These are phyloP conservation scores for Chrysosphaeria jannelii DNA, from an alignment of 2,329 filamentous ascomycete genomes.

Conservation along the genomic window DNA sequence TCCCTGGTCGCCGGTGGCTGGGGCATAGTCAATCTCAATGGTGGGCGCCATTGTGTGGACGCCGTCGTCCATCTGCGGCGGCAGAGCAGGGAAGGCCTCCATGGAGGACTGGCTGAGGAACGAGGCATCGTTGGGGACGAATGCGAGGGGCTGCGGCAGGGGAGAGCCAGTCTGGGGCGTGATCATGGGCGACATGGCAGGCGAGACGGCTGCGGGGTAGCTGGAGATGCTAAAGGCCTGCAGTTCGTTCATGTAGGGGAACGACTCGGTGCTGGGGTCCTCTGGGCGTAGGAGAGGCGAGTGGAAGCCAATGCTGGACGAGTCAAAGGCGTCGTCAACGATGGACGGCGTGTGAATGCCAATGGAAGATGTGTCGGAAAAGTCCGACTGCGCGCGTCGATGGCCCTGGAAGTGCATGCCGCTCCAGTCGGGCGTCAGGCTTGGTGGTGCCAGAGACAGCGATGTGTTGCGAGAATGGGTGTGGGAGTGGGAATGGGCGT, in stretches of 20 bases:
- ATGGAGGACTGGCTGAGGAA: too few relatives aligned
- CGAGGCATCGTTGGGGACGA: too few relatives aligned
- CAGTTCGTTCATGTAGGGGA: slow-evolving; percentile 50
- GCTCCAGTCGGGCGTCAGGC: slow-evolving; percentile 26
- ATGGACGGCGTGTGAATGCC: slow-evolving; percentile 53
- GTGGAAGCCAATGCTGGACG: slow-evolving; percentile 34
- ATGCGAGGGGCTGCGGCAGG: slow-evolving; percentile 12
- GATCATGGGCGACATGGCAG: slow-evolving; percentile 32
- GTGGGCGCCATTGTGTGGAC: slow-evolving; percentile 71
- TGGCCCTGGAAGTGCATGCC: slow-evolving; percentile 43
- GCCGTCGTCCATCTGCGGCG: slow-evolving; percentile 5
- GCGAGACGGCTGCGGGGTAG: slow-evolving; percentile 17
- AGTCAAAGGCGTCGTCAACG: slow-evolving; percentile 45
- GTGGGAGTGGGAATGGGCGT: too few relatives aligned
- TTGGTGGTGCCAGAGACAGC: slow-evolving; percentile 23
- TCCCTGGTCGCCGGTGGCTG: too few relatives aligned
- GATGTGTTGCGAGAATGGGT: slow-evolving; percentile 24
- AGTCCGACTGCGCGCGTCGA: slow-evolving; percentile 63
- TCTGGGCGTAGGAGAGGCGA: slow-evolving; percentile 56
- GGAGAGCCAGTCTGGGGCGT: slow-evolving; percentile 21
- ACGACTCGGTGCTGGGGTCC: slow-evolving; percentile 28
- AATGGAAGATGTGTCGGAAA: slow-evolving; percentile 67
- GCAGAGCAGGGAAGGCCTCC: slow-evolving; percentile 22
- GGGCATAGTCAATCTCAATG: slow-evolving; percentile 82
- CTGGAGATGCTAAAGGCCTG: slow-evolving; percentile 58